A percentile compares a stretch with the other conserved stretches of the same genome.
These are phyloP conservation scores for Albifimbria verrucaria DNA, from an alignment of 2,329 filamentous ascomycete species.

Conservation along the genomic window DNA sequence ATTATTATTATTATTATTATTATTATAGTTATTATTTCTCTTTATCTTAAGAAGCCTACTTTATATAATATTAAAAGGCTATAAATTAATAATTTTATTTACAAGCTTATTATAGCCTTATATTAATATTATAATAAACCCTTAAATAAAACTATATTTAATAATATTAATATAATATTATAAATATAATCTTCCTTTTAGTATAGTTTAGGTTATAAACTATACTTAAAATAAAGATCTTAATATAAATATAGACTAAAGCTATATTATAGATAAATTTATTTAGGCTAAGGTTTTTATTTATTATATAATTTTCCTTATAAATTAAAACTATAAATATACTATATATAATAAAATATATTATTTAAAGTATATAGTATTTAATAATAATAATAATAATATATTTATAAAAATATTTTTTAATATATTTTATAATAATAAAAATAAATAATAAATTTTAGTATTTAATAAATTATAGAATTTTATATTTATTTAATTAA, in stretches of 20 bases:
- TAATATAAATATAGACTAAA: neutral
- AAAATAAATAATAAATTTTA: slow-evolving; percentile 1
- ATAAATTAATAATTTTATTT: neutral
- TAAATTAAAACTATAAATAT: neutral
- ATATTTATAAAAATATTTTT: no score
- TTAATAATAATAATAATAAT: no score
- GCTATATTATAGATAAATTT: neutral
- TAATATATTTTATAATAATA: slow-evolving; percentile 1
- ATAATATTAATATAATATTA: neutral
- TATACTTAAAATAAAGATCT: neutral
- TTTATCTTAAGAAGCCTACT: no score
- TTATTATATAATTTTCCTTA: neutral
- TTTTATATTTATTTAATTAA: neutral
- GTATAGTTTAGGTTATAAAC: neutral
- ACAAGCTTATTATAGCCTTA: neutral
- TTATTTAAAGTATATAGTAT: neutral
- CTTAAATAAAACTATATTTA: neutral
- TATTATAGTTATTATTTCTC: no score
- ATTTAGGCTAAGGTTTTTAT: neutral
- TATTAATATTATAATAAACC: neutral
- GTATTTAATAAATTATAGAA: neutral
- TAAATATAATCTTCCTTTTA: neutral
- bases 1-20: no score
- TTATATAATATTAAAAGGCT: neutral
- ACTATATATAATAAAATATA: neutral